Conservation (phyloP, 495 filamentous ascomycete species). For the Penicillium argentinense region DNA sequence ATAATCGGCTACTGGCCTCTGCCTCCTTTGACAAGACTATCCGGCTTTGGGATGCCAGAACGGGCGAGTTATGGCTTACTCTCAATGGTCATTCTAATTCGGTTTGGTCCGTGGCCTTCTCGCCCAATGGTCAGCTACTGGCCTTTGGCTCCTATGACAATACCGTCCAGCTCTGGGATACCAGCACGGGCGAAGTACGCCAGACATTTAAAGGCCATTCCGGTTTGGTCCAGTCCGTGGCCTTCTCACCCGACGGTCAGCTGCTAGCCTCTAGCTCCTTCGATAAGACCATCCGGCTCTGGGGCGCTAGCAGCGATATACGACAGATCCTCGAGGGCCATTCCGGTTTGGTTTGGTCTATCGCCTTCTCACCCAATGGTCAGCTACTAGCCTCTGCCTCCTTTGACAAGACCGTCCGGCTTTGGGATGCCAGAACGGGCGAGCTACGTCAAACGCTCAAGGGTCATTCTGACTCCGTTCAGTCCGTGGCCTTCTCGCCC, state of each 20-base stretch:
- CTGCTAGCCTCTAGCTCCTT: too few species aligned
- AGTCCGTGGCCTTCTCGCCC: constrained; percentile 30
- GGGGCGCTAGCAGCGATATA: too few species aligned
- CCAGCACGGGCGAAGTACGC: constrained; percentile 13
- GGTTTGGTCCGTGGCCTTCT: too few species aligned
- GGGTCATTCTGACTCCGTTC: not conserved
- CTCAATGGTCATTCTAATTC: too few species aligned
- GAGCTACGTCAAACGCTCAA: constrained; percentile 21
- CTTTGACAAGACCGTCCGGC: constrained; percentile 11
- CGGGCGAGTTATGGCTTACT: not conserved
- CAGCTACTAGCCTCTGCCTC: constrained; percentile 28
- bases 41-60: not conserved
- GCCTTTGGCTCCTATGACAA: constrained; percentile 20
- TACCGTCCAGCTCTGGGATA: constrained; percentile 37
- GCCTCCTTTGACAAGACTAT: not conserved
- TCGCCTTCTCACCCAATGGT: constrained; percentile 32
- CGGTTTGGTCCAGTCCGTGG: constrained; percentile 17
- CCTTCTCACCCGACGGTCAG: too few species aligned
- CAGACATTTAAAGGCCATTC: constrained; percentile 22
- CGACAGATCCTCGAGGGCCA: constrained; percentile 21
- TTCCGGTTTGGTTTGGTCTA: constrained; percentile 5
- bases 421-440: constrained; percentile 22
- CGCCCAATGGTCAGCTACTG: too few species aligned
- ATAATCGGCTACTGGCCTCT: not conserved
- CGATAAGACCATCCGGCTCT: too few species aligned